Conservation (phyloP, 2,329 filamentous ascomycete species). For the Colletotrichum orchidophilum region DNA sequence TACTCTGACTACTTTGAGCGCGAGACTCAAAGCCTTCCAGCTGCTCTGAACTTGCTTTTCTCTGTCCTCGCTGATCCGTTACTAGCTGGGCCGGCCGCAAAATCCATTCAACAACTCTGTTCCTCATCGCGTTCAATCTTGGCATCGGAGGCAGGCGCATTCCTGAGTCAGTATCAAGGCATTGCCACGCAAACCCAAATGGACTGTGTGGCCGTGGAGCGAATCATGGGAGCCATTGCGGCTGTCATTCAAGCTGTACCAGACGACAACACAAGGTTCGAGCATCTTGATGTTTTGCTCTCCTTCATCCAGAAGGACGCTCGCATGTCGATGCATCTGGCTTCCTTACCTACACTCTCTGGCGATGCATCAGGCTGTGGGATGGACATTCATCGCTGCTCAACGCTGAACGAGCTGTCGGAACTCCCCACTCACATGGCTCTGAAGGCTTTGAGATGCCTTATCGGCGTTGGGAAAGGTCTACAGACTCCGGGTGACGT, state of each 20-base stretch:
- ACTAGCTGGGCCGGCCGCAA: slow-evolving; percentile 75
- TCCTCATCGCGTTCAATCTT: slow-evolving; percentile 77
- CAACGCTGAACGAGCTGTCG: slow-evolving; percentile 28
- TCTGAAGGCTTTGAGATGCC: slow-evolving; percentile 70
- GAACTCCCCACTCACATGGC: slow-evolving; percentile 60
- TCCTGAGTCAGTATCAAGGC: slow-evolving; percentile 76
- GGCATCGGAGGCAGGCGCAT: slow-evolving; percentile 72
- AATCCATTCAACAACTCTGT: slow-evolving; percentile 78
- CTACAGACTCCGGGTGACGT: slow-evolving; percentile 74
- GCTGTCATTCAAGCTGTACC: slow-evolving; percentile 78
- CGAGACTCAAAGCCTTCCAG: slow-evolving; percentile 72
- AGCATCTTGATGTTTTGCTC: slow-evolving; percentile 66
- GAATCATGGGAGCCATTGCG: slow-evolving; percentile 77
- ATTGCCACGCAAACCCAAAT: slow-evolving; percentile 68
- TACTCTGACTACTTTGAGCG: slow-evolving; percentile 82
- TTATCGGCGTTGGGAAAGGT: slow-evolving; percentile 76
- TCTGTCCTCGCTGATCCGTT: slow-evolving; percentile 69
- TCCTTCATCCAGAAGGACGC: slow-evolving; percentile 69
- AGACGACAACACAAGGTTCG: slow-evolving; percentile 12
- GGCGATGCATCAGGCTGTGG: background rate
- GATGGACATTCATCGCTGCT: slow-evolving; percentile 17
- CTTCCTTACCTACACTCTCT: slow-evolving; percentile 38
- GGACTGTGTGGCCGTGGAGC: slow-evolving; percentile 76
- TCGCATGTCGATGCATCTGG: slow-evolving; percentile 40
- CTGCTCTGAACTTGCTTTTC: slow-evolving; percentile 80